phyloP scores from a whole-genome alignment of 75 land plant species.

The Pseudotsuga menziesii region DNA sequence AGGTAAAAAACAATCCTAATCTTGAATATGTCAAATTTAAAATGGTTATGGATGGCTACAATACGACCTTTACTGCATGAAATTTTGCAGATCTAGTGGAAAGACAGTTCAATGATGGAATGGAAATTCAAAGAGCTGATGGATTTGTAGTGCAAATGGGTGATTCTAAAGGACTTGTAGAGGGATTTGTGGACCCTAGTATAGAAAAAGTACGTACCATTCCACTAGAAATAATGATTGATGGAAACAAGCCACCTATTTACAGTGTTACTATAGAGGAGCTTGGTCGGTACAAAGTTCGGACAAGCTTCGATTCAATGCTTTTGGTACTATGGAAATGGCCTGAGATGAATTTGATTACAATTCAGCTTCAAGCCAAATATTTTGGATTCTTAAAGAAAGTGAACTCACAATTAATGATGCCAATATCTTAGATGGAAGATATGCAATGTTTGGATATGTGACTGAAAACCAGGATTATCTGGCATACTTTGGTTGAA shows the following conservation, averaged over 20 bases:
- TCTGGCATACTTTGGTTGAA: constrained; percentile 94
- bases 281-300: constrained; percentile 89
- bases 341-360: constrained; percentile 96
- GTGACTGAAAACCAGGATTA: constrained; percentile 85
- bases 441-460: constrained; percentile 95
- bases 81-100: constrained; percentile 92
- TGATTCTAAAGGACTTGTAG: constrained; percentile 97
- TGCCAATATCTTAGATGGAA: constrained; percentile 95
- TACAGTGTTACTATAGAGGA: constrained; percentile 97
- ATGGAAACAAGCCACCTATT: constrained; percentile 83
- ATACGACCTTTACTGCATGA: constrained; percentile 97
- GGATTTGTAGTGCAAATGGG: constrained; percentile 99
- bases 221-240: constrained; percentile 94
- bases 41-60: constrained; percentile 91
- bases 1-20: constrained; percentile 95
- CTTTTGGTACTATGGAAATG: constrained; percentile 99
- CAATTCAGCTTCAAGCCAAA: constrained; percentile 95
- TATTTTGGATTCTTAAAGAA: constrained; percentile 98
- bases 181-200: constrained; percentile 96
- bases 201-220: constrained; percentile 80
- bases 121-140: constrained; percentile 99
- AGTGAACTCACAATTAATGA: constrained; percentile 97
- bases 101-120: constrained; percentile 96
- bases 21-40: constrained; percentile 65
- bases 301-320: constrained; percentile 95